Evolutionary conservation across 1,284 basidiomycete genomes (phyloP).

Genomic region (Malassezia sympodialis): DNA sequence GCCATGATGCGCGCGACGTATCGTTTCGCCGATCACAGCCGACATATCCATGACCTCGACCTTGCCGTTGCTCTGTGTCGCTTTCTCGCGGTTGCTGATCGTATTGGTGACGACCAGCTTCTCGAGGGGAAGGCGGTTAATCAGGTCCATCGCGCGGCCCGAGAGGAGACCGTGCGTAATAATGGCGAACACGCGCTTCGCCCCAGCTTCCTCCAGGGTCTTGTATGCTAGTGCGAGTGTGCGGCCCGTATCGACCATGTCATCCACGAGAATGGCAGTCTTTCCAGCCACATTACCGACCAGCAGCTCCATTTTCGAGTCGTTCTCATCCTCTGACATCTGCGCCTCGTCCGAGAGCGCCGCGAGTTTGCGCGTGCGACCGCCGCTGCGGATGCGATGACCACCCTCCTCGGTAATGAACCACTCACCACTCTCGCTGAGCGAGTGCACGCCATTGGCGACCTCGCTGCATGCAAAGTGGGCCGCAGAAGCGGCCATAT

Average conservation of each 20-base stretch:
- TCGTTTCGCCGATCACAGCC: conserved; percentile 84
- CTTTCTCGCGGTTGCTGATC: conserved; percentile 56
- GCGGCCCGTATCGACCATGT: conserved; percentile 92
- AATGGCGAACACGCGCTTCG: conserved; percentile 73
- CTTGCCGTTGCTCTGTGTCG: conserved; percentile 51
- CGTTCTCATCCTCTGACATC: conserved; percentile 46
- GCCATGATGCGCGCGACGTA: conserved; percentile 91
- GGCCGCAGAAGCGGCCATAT: neutral
- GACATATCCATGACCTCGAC: conserved; percentile 67
- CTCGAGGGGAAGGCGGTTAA: conserved; percentile 70
- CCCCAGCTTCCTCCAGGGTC: conserved; percentile 77
- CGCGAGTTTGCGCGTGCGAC: conserved; percentile 16
- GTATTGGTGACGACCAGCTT: conserved; percentile 81
- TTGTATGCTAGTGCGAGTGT: conserved; percentile 76
- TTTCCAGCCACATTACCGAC: conserved; percentile 94
- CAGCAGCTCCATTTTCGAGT: conserved; percentile 70
- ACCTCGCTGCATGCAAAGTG: conserved; percentile 19
- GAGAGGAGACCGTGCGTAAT: conserved; percentile 87
- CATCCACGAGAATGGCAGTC: conserved; percentile 87
- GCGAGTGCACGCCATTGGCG: conserved; percentile 47
- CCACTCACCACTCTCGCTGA: conserved; percentile 48
- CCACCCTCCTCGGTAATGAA: conserved; percentile 43
- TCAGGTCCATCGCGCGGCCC: conserved; percentile 66
- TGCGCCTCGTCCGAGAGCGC: conserved; percentile 16
- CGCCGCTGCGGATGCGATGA: conserved; percentile 30